Percentiles rank a stretch among this genome's conserved stretches.
Evolutionary conservation across 129 eudicot species (phyloP).

Genomic region (Chrysanthemum seticuspe): DNA sequence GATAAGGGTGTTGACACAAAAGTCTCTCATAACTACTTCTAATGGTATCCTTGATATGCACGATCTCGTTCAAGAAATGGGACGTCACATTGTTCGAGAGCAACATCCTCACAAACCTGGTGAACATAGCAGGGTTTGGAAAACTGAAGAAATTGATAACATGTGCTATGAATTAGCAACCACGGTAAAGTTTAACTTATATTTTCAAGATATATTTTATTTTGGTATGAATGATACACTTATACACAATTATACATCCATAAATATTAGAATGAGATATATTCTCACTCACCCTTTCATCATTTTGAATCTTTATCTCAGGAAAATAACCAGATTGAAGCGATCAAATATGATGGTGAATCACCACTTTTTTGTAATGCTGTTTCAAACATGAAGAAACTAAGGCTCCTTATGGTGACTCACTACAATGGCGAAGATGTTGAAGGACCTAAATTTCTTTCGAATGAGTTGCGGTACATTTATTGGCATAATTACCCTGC

Average conservation of each 20-base stretch:
- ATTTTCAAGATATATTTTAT: background rate
- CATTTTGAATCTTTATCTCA: background rate
- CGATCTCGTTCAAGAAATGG: background rate
- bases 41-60: background rate
- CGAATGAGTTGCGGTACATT: constrained; percentile 2
- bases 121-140: background rate
- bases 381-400: background rate
- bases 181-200: background rate
- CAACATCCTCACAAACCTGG: background rate
- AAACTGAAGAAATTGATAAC: background rate
- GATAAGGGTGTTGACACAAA: background rate
- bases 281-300: background rate
- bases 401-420: background rate
- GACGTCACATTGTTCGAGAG: background rate
- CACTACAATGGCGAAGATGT: background rate
- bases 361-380: background rate
- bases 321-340: constrained; percentile 2
- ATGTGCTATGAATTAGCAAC: background rate
- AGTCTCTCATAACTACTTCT: background rate
- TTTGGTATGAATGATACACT: too few relatives aligned
- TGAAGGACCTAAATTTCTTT: background rate
- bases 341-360: background rate
- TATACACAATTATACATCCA: background rate
- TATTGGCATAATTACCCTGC: background rate
- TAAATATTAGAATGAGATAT: background rate